A percentile compares a stretch with the other conserved stretches of the same genome.
phyloP scores from a whole-genome alignment of 768 basidiomycete genomes.

The Boletus patriciae region DNA sequence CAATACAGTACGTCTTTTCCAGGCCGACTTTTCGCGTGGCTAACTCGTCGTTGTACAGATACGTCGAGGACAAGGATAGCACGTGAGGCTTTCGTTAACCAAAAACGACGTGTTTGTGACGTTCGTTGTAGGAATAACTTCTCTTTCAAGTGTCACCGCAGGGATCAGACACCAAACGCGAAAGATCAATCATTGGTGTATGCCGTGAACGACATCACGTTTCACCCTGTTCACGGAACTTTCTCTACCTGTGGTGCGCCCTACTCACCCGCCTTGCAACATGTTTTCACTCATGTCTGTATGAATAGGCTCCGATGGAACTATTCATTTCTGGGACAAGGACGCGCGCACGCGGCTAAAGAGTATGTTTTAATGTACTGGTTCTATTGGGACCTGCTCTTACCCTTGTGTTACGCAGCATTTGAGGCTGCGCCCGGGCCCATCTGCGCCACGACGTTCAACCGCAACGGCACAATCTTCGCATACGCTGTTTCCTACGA shows the following conservation, averaged over 20 bases:
- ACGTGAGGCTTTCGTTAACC: conserved; percentile 43
- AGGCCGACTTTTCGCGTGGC: neutral
- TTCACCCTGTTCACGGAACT: conserved; percentile 82
- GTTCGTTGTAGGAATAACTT: conserved; percentile 61
- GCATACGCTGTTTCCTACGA: conserved; percentile 93
- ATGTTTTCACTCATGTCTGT: conserved; percentile 17
- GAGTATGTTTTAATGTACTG: conserved; percentile 44
- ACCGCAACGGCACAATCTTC: conserved; percentile 83
- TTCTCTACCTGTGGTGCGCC: conserved; percentile 74
- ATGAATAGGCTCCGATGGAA: conserved; percentile 70
- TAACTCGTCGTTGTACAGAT: conserved; percentile 44
- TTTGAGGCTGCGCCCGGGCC: conserved; percentile 77
- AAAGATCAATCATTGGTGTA: conserved; percentile 73
- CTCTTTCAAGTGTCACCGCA: conserved; percentile 83
- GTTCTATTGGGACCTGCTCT: neutral
- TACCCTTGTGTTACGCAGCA: conserved; percentile 39
- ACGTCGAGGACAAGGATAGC: conserved; percentile 81
- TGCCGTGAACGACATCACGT: conserved; percentile 83
- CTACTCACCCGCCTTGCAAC: conserved; percentile 18
- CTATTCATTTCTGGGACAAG: conserved; percentile 94
- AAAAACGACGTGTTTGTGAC: neutral
- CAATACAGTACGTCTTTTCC: conserved; percentile 76
- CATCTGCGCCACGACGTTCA: conserved; percentile 80
- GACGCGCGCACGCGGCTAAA: conserved; percentile 90
- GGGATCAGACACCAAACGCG: conserved; percentile 51